Percentiles rank a stretch among this genome's conserved stretches.
phyloP scores from a whole-genome alignment of 208 protist genomes.

The Wallacemonas sp. region DNA sequence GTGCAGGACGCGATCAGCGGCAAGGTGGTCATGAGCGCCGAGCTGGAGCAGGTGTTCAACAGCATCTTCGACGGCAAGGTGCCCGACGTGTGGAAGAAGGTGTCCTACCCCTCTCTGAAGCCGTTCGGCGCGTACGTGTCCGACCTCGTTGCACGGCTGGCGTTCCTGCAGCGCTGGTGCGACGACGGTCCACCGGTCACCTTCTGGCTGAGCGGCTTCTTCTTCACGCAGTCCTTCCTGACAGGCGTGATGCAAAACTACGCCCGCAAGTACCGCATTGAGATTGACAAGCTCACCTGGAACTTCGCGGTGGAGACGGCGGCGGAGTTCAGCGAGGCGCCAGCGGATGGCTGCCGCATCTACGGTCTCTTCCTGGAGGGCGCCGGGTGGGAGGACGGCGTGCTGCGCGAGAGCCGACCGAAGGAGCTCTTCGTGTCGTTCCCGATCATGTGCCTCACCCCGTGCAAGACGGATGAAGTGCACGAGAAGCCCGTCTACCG shows the following conservation, averaged over 20 bases:
- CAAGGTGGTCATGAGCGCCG: conserved; percentile 96
- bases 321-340: conserved; percentile 33
- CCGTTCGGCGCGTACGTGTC: conserved; percentile 95
- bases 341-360: conserved; percentile 89
- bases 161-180: conserved; percentile 92
- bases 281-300: conserved; percentile 97
- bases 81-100: conserved; percentile 86
- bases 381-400: conserved; percentile 79
- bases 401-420: conserved; percentile 86
- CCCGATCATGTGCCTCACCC: conserved; percentile 75
- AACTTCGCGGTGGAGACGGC: conserved; percentile 80
- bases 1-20: conserved; percentile 95
- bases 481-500: conserved; percentile 64
- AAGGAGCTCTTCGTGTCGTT: conserved; percentile 93
- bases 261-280: conserved; percentile 94
- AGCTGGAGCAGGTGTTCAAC: conserved; percentile 95
- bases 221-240: conserved; percentile 97
- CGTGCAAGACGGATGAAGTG: conserved; percentile 56
- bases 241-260: conserved; percentile 97
- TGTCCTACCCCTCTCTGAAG: conserved; percentile 97
- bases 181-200: conserved; percentile 77
- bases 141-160: conserved; percentile 93
- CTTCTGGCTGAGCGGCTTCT: conserved; percentile 97
- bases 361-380: conserved; percentile 91
- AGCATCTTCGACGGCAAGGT: conserved; percentile 94